A percentile compares a stretch with the other conserved stretches of the same genome.
Conservation (phyloP, 2,329 filamentous ascomycete species). For the Lecanoromycetidae sp. region DNA sequence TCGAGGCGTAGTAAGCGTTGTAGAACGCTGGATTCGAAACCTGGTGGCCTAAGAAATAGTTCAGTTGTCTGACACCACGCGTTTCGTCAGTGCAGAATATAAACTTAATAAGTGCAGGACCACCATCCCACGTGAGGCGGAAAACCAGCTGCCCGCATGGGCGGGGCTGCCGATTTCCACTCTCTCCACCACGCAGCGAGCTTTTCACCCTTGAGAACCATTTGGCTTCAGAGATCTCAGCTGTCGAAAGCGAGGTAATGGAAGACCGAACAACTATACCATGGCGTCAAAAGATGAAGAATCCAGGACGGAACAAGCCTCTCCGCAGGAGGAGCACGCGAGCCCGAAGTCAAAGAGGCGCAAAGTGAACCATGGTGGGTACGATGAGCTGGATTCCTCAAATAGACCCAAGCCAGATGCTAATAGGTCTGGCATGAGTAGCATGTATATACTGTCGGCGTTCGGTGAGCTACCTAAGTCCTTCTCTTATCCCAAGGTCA, state of each 20-base stretch:
- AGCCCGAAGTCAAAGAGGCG: slow-evolving; percentile 74
- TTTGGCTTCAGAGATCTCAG: no score
- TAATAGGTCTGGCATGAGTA: slow-evolving; percentile 30
- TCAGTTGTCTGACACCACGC: no score
- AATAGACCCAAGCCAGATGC: slow-evolving; percentile 16
- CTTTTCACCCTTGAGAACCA: neutral
- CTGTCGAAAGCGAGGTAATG: no score
- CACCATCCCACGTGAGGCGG: no score
- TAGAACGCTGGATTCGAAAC: no score
- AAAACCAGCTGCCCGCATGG: slow-evolving; percentile 1
- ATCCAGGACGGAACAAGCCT: slow-evolving; percentile 9
- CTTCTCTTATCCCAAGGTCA: slow-evolving; percentile 20
- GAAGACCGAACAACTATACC: slow-evolving; percentile 3
- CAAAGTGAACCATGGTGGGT: slow-evolving; percentile 80
- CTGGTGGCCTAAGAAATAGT: no score
- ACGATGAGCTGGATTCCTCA: slow-evolving; percentile 5
- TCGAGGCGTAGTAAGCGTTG: no score
- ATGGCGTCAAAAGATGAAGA: slow-evolving; percentile 16
- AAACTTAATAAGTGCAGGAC: no score
- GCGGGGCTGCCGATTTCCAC: slow-evolving; percentile 1
- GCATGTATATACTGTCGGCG: slow-evolving; percentile 80
- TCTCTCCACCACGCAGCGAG: neutral
- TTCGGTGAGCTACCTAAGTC: slow-evolving; percentile 56
- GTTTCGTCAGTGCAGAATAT: no score
- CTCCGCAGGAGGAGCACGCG: slow-evolving; percentile 26